These are phyloP conservation scores for Cercospora zeina DNA, from an alignment of 2,329 filamentous ascomycete genomes.

Conservation along the genomic window DNA sequence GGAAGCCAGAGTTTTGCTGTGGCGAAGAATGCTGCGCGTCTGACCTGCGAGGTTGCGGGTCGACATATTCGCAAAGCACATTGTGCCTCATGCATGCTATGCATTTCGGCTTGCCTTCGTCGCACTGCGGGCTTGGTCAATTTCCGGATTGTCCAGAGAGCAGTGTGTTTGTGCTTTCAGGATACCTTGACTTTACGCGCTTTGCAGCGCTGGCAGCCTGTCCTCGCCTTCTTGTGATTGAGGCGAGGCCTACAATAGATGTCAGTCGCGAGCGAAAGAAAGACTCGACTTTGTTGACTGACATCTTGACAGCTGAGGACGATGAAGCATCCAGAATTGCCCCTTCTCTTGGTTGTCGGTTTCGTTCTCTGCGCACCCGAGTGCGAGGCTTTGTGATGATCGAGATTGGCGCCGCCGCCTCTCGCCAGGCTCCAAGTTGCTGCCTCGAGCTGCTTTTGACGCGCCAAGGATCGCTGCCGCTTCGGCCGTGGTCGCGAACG, in stretches of 20 bases:
- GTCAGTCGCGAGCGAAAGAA: constrained; percentile 2
- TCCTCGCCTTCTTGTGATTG: constrained; percentile 30
- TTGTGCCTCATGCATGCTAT: constrained; percentile 31
- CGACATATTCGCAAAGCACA: constrained; percentile 32
- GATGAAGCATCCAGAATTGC: neutral
- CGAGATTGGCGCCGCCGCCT: neutral
- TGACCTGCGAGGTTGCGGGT: constrained; percentile 23
- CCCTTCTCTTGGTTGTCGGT: constrained; percentile 10
- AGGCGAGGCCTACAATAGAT: constrained; percentile 27
- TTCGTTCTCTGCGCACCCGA: constrained; percentile 17
- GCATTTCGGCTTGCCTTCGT: constrained; percentile 32
- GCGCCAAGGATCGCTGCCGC: neutral
- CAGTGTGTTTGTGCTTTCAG: neutral
- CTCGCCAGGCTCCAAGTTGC: neutral
- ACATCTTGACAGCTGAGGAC: constrained; percentile 4
- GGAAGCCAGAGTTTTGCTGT: neutral
- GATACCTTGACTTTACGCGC: constrained; percentile 31
- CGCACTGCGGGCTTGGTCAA: constrained; percentile 25
- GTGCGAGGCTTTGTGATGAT: constrained; percentile 8
- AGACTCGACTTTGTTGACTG: neutral
- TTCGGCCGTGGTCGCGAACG: neutral
- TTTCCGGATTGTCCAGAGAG: neutral
- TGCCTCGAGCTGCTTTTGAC: neutral
- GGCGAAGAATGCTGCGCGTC: constrained; percentile 13
- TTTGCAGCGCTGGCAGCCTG: constrained; percentile 33